Conservation (phyloP, 441 rosid species). For the Manihot esculenta region DNA sequence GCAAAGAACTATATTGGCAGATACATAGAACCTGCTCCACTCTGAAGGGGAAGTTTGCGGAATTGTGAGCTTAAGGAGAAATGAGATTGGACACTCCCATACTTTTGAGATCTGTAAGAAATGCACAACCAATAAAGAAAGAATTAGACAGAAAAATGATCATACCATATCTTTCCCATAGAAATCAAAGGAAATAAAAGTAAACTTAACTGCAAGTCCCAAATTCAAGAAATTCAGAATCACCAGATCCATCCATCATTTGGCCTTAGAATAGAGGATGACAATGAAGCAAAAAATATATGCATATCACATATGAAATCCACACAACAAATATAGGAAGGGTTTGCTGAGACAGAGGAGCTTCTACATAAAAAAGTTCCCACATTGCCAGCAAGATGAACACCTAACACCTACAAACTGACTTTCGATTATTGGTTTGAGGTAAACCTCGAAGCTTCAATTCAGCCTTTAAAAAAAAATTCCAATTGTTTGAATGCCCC, state of each 20-base stretch:
- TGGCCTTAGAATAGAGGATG: neutral
- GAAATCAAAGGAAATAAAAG: constrained; percentile 8
- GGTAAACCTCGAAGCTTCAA: neutral
- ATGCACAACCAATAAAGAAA: constrained; percentile 13
- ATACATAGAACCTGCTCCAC: constrained; percentile 72
- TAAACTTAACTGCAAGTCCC: neutral
- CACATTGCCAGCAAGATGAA: constrained; percentile 14
- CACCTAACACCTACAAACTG: neutral
- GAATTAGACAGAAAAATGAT: neutral
- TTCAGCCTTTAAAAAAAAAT: neutral
- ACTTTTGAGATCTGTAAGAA: constrained; percentile 59
- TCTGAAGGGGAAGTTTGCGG: constrained; percentile 73
- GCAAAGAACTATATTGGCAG: constrained; percentile 79
- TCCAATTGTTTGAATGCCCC: neutral
- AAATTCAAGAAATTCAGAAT: neutral
- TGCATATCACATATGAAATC: neutral
- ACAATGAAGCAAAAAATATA: neutral
- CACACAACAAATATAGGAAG: neutral
- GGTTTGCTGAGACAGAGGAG: neutral
- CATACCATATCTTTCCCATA: neutral
- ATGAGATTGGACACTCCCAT: constrained; percentile 72
- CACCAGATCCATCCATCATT: neutral
- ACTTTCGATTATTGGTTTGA: neutral
- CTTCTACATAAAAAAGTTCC: too few species aligned
- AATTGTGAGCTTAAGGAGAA: constrained; percentile 72